Conservation (phyloP, 192 early-diverging fungal species). For the Coemansia reversa region DNA sequence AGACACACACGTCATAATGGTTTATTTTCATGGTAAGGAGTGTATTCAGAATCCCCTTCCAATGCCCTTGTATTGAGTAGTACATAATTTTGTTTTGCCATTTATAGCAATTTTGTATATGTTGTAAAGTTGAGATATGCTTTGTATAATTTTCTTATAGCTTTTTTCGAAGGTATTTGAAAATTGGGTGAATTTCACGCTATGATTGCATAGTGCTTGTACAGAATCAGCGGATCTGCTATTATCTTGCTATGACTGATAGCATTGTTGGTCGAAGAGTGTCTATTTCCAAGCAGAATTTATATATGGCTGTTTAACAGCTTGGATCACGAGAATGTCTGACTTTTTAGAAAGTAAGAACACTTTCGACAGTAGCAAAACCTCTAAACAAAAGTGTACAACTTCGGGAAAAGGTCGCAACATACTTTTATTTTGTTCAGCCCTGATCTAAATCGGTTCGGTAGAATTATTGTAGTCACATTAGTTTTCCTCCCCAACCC, state of each 20-base stretch:
- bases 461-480: too few species aligned
- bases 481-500: too few species aligned
- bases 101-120: slow-evolving; percentile 84
- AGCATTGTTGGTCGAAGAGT: slow-evolving; percentile 64
- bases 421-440: too few species aligned
- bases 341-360: too few species aligned
- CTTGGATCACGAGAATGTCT: too few species aligned
- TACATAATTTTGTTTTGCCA: slow-evolving; percentile 73
- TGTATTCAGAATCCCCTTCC: slow-evolving; percentile 76
- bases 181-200: slow-evolving; percentile 71
- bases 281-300: too few species aligned
- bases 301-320: too few species aligned
- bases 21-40: slow-evolving; percentile 84
- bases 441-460: too few species aligned
- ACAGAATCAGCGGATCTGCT: slow-evolving; percentile 85
- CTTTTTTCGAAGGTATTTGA: slow-evolving; percentile 70
- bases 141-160: slow-evolving; percentile 73
- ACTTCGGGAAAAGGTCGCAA: too few species aligned
- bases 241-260: slow-evolving; percentile 80
- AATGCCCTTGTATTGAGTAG: slow-evolving; percentile 79
- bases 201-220: slow-evolving; percentile 80
- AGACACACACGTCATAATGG: slow-evolving; percentile 90
- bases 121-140: slow-evolving; percentile 70
- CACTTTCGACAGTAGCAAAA: too few species aligned
- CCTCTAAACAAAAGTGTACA: too few species aligned